These are phyloP conservation scores for Fermentozyma sake DNA, from an alignment of 1,139 yeast species.

Conservation along the genomic window DNA sequence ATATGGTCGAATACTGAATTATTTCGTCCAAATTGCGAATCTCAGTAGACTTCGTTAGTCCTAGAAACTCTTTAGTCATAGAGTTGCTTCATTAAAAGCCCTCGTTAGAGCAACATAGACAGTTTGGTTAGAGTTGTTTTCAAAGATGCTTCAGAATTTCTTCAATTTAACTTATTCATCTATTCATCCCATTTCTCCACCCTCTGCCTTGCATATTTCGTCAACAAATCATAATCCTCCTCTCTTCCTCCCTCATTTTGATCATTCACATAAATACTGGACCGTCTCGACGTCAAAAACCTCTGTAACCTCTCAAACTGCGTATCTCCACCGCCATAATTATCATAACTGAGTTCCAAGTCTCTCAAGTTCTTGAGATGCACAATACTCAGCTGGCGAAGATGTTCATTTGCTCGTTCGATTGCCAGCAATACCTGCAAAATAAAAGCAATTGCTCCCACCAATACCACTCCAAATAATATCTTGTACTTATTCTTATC, in stretches of 20 bases:
- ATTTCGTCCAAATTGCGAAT: background rate
- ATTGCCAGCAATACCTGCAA: slow-evolving; percentile 45
- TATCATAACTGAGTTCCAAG: slow-evolving; percentile 44
- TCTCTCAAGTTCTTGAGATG: slow-evolving; percentile 48
- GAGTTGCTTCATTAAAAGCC: background rate
- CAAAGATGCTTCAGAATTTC: background rate
- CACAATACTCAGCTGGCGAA: slow-evolving; percentile 24
- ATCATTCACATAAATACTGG: slow-evolving; percentile 20
- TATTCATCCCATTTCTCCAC: slow-evolving; percentile 15
- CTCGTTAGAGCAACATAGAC: too few species aligned
- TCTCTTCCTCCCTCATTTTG: slow-evolving; percentile 15
- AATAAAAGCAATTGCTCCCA: slow-evolving; percentile 35
- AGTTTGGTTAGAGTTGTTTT: too few species aligned
- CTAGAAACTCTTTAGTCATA: background rate
- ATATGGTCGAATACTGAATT: too few species aligned
- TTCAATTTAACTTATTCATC: background rate
- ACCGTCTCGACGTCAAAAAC: slow-evolving; percentile 57
- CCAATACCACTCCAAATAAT: slow-evolving; percentile 37
- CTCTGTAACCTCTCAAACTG: slow-evolving; percentile 50
- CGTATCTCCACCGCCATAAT: slow-evolving; percentile 50
- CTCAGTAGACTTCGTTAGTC: background rate
- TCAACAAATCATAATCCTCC: slow-evolving; percentile 25
- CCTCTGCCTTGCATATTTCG: slow-evolving; percentile 29
- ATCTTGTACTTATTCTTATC: slow-evolving; percentile 45
- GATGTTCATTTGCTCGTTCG: slow-evolving; percentile 29